Conservation (phyloP, 1,284 basidiomycete species). For the Wolfiporia cocos region DNA sequence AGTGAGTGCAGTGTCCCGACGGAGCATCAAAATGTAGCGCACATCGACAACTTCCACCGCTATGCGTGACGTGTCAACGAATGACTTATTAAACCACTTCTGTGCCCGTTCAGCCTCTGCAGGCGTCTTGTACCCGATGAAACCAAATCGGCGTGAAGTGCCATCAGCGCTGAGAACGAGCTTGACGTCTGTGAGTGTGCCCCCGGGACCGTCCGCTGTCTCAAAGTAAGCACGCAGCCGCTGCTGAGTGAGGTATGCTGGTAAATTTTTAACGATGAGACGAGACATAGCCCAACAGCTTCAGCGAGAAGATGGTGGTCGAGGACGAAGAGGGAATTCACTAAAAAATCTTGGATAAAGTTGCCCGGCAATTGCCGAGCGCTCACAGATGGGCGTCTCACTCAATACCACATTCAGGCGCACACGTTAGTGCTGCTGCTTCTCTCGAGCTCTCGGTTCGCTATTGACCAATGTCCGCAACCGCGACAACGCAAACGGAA, state of each 20-base stretch:
- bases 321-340: not conserved
- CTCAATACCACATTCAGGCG: too few species aligned
- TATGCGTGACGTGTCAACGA: conserved; percentile 71
- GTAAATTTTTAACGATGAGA: conserved; percentile 88
- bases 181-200: conserved; percentile 83
- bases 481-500: too few species aligned
- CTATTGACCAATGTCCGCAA: too few species aligned
- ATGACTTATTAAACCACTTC: conserved; percentile 86
- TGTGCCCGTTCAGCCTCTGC: conserved; percentile 73
- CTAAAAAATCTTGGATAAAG: not conserved
- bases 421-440: too few species aligned
- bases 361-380: conserved; percentile 1
- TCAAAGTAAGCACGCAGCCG: conserved; percentile 70
- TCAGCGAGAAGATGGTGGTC: not conserved
- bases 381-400: too few species aligned
- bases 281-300: too few species aligned
- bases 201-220: conserved; percentile 54
- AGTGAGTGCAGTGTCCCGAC: not conserved
- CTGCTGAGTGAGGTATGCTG: conserved; percentile 63
- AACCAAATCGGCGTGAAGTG: conserved; percentile 84
- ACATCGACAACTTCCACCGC: conserved; percentile 78
- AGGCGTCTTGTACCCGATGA: conserved; percentile 85
- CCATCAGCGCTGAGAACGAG: conserved; percentile 77
- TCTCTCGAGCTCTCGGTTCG: too few species aligned
- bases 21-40: conserved; percentile 21